Base-by-base conservation (phyloP, 345 rosid species). In the Lepidium didymum region DNA sequence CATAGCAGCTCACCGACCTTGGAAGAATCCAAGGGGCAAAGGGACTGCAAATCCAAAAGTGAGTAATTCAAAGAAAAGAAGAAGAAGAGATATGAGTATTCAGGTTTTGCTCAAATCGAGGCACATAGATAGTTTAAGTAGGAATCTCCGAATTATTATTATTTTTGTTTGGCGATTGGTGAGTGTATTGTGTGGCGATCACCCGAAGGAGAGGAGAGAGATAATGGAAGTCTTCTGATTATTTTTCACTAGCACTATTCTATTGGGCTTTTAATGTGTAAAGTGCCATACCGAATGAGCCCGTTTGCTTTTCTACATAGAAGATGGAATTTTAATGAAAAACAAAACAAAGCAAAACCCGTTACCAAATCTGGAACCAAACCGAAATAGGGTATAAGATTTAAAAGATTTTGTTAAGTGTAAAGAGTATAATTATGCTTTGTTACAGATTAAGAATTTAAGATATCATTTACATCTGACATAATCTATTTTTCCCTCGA, bases 1-100 rank as follows among this genome's bases (percentile, higher is more conserved):
- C 78, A 74, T 74, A 46, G 64, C 69, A 73, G 71, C 67, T 73
- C 73, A 60, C 68, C 68, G 61, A 67, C 37, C 12, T 60, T 67
- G 4, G 15, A 52, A 8, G 31, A 52, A 60, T 43, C 27, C 67
- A 66, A 66, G 49, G 38, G 58, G 38, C 46, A 12, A 15, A 36
- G 51, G 36, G 53, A 68, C 2, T 19, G 7, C 7, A 2, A 10
- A 42, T 18, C 59, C 27, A 19, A 23, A 34, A 8, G 12, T 16
- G 60, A 40, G 36, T 19, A 29, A 29, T 29, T 29, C 33, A 1
- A 14, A 44, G 14, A 10, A n/a, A 10, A 54, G 16, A 8, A 44
- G 1, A 44, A 54, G 4, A 35, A 11, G 18, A 14, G 50, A 16
- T 8, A 47, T 13, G 46, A 14, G 56, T 25, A 10, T 49, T 59